These are phyloP conservation scores for Neohortaea acidophila DNA, from an alignment of 495 filamentous ascomycete genomes.

Conservation along the genomic window DNA sequence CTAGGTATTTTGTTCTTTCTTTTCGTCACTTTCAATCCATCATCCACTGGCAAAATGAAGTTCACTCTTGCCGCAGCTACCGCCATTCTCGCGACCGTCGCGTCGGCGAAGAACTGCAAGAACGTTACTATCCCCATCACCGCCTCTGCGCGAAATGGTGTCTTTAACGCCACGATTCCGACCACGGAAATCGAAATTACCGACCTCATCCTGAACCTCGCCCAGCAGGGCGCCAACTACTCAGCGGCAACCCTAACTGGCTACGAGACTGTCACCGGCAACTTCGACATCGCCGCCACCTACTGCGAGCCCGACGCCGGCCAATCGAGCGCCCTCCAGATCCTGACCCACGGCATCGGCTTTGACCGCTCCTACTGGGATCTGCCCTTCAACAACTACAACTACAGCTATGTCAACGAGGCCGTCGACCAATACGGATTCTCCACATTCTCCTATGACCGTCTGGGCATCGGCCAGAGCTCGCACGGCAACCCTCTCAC, in stretches of 20 bases:
- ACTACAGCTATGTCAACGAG: constrained; percentile 41
- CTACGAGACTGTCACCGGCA: constrained; percentile 29
- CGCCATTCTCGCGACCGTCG: constrained; percentile 9
- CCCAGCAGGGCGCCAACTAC: constrained; percentile 27
- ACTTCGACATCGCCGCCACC: constrained; percentile 33
- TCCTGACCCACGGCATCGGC: constrained; percentile 48
- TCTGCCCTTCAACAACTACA: constrained; percentile 34
- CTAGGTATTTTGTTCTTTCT: not conserved
- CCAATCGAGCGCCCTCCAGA: constrained; percentile 31
- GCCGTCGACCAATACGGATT: constrained; percentile 39
- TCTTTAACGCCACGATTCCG: constrained; percentile 24
- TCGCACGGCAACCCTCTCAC: constrained; percentile 39
- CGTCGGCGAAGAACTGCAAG: constrained; percentile 25
- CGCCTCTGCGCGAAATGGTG: constrained; percentile 26
- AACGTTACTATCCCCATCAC: constrained; percentile 28
- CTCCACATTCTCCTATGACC: constrained; percentile 41
- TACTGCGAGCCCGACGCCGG: constrained; percentile 33
- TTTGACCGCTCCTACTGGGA: constrained; percentile 51
- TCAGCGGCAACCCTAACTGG: constrained; percentile 22
- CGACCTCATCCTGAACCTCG: constrained; percentile 25
- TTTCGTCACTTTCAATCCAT: not conserved
- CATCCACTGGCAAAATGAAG: constrained; percentile 7
- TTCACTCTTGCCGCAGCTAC: constrained; percentile 6
- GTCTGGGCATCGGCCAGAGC: constrained; percentile 42
- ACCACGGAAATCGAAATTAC: constrained; percentile 28